phyloP scores from a whole-genome alignment of 2,329 filamentous ascomycete species.

The Apiospora hydei region DNA sequence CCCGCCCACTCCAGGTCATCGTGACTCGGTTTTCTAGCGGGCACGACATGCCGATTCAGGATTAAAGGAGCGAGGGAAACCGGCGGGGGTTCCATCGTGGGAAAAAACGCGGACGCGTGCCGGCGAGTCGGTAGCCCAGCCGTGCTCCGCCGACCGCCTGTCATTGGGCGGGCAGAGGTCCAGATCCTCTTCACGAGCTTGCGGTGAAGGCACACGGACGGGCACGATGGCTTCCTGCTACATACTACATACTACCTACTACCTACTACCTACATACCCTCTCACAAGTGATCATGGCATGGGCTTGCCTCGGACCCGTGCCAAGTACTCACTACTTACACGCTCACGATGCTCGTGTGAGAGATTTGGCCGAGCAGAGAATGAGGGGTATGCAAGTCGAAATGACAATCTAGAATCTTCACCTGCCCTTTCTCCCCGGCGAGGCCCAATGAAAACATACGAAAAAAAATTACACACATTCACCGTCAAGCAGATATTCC shows the following conservation, averaged over 20 bases:
- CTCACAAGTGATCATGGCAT: neutral
- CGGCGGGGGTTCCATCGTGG: conserved; percentile 8
- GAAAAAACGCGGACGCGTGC: conserved; percentile 15
- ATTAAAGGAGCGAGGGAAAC: conserved; percentile 1
- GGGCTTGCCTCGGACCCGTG: neutral
- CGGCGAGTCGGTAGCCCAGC: conserved; percentile 19
- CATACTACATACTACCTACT: neutral
- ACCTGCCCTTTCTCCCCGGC: neutral
- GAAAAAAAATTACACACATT: neutral
- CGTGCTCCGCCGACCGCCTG: conserved; percentile 14
- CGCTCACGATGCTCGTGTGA: neutral
- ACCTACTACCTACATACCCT: neutral
- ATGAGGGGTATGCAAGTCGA: conserved; percentile 5
- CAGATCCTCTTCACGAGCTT: conserved; percentile 15
- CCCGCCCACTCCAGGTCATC: conserved; percentile 13
- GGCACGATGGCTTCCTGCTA: conserved; percentile 13
- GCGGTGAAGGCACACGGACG: conserved; percentile 15
- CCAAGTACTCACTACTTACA: conserved; percentile 15
- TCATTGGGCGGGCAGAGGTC: conserved; percentile 1
- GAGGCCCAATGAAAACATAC: conserved; percentile 1
- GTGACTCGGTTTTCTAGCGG: conserved; percentile 17
- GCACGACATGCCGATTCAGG: conserved; percentile 12
- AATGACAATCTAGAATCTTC: conserved; percentile 13
- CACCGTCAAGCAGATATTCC: conserved; percentile 12
- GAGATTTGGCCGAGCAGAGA: conserved; percentile 14